Base-by-base conservation (phyloP, 108 stramenopile species). In the Nitzschia sp. region DNA sequence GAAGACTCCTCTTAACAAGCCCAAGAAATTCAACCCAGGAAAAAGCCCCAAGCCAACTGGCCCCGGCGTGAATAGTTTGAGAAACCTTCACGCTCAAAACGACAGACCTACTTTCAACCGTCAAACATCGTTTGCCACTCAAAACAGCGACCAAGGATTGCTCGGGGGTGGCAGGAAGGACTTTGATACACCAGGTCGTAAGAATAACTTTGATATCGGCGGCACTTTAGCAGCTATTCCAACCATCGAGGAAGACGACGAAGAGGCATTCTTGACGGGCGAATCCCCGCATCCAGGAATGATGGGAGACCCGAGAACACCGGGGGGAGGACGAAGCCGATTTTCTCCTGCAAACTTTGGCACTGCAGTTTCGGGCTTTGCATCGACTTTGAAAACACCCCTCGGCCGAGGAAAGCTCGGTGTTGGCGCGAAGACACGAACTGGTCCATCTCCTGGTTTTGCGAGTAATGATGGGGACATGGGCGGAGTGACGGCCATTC, bases 171-270 rank as follows among this genome's bases (percentile, higher is more conserved):
- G 61, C 1, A 19, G 61, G 46, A 62, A 62, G 25, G 15, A 23
- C 1, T 62, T 45, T 42, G 61, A 62, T 5, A 46, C 24, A 9
- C n/a, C n/a, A n/a, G 30, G 9, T 59, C 36, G 61, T 13, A 42
- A 38, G 19, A 19, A 17, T 17, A 4, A 29, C 1, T 38, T 38
- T 45, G 61, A 62, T 45, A 62, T 62, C 25, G 61, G 61, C 17
- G 61, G 61, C 19, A 62, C 19, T 19, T 62, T 62, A 42, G 61
- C 42, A 32, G 15, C 36, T 8, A 29, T 57, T 28, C 56, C 56
- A 51, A 64, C 71, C 9, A 72, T 72, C 55, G 24, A 53, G 27
- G 63, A 72, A 25, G 71, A 64, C 4, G 71, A 72, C 49, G 71
- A 72, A 56, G 71, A 64, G 42, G 71, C 63, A 0, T 56, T 72